Base-by-base conservation (phyloP, 169 alveolate genomes). In the Plasmodium berghei region DNA sequence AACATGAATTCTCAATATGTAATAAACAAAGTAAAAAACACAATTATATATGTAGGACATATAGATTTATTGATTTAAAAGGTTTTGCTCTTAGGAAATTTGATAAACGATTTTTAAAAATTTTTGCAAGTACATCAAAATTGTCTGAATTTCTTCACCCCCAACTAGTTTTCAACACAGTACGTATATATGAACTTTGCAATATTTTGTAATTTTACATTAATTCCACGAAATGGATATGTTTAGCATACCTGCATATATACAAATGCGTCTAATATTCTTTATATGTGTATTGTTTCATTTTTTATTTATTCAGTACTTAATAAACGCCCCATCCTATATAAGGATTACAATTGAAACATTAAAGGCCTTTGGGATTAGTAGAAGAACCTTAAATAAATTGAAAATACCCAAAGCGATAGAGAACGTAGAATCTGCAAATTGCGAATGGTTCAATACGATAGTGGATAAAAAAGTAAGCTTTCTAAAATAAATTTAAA, bases 241-340 rank as follows among this genome's bases (percentile, higher is more conserved):
- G 18, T 14, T 18, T 6, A 58, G n/a, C 20, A 58, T 26, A 62
- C 12, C 16, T 22, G 8, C 28, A 18, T 63, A 63, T 49, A 26
- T 22, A 49, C 46, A 42, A n/a, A 64, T 61, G 16, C 62, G 14
- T 16, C 14, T 22, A 49, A 24, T 49, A 54, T 49, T 54, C 42
- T 40, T 59, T 55, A 49, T 12, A 12, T 16, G 8, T 74, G 10
- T 18, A 26, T 42, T 52, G 6, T 14, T 28, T 52, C 12, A 16
- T 63, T 63, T 46, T 28, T 59, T 28, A 42, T 42, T 67, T 40
- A 1, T 63, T 48, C 66, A 75, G 89, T 75, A 63, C 54, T 58
- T 75, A 75, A 75, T 75, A 75, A 75, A 75, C 22, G 89, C 89
- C 9, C 89, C 89, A 55, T 75, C 89, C 49, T 75, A 75, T 67